Conservation (phyloP, 768 basidiomycete species). For the Lactarius deliciosus region DNA sequence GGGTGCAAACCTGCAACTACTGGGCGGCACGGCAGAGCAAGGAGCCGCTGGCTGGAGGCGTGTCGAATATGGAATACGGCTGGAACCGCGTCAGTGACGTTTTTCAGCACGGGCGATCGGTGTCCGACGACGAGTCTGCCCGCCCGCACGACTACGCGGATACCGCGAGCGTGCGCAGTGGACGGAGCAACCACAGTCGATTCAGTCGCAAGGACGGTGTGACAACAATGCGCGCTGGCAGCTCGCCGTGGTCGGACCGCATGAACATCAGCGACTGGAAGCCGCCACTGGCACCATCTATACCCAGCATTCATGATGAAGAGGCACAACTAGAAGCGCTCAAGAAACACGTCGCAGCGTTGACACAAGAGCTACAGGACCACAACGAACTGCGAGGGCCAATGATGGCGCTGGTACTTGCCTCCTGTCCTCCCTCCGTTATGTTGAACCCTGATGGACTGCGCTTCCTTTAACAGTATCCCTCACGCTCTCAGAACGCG, state of each 20-base stretch:
- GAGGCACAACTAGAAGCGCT: constrained; percentile 90
- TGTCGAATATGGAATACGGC: constrained; percentile 99
- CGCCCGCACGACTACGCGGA: constrained; percentile 57
- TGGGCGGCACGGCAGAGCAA: constrained; percentile 97
- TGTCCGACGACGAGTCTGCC: constrained; percentile 56
- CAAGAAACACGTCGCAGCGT: constrained; percentile 69
- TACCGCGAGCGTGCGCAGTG: constrained; percentile 71
- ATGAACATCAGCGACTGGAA: constrained; percentile 92
- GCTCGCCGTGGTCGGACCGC: constrained; percentile 77
- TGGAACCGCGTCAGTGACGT: constrained; percentile 80
- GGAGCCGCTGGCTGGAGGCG: constrained; percentile 92
- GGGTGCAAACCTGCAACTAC: constrained; percentile 99
- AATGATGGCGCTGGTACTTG: constrained; percentile 73
- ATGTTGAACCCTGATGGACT: constrained; percentile 19
- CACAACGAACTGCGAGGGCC: constrained; percentile 84
- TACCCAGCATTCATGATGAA: constrained; percentile 86
- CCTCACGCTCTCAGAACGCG: constrained; percentile 69
- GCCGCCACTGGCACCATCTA: constrained; percentile 78
- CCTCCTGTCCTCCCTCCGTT: constrained; percentile 13
- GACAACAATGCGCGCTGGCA: constrained; percentile 59
- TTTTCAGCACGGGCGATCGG: constrained; percentile 49
- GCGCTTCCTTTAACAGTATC: constrained; percentile 55
- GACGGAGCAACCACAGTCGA: constrained; percentile 69
- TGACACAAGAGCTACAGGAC: constrained; percentile 76
- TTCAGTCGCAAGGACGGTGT: constrained; percentile 71